Evolutionary conservation across 192 early-diverging fungal species (phyloP), one percentile per base, ranked within the genome.

Genomic region (Neocallimastix lanati): DNA sequence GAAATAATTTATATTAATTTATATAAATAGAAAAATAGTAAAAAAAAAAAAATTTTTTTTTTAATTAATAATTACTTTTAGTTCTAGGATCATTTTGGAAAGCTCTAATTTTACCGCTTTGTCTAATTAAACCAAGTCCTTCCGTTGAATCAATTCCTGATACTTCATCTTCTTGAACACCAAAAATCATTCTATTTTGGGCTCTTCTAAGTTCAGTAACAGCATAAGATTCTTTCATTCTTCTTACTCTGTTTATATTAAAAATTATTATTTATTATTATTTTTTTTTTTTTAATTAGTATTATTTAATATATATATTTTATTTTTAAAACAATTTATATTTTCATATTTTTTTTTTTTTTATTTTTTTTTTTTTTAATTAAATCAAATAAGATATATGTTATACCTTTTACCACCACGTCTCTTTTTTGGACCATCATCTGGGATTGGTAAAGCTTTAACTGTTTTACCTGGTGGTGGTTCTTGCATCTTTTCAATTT

Each of bases 111-210:
- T 93, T 92, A 33, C 96, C 96, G 14, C 89, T 88, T 76, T 91
- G 86, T 28, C 94, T 93, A 81, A 96, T 83, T 86, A 97, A 89
- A 14, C 98, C 98, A 28, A 96, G 81, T 2, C 98, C 98, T 76
- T 93, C 91, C 33, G 94, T 92, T 76, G 91, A 92, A 77, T 93
- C 97, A 79, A 92, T 92, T 28, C 88, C 88, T 80, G 92, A 91
- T 15, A 93, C 85, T 83, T 99, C 96, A 28, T 96, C 92, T 83
- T 99, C 96, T 30, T 92, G 91, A 35, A 89, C 91, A 78, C 95
- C 95, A 89, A 99, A 99, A 78, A 88, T 89, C 85, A 98, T 91
- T 7, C 98, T 87, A 84, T 99, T 97, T 80, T 92, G 90, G 25
- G 94, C 93, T 80, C 95, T 94, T 77, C 92, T 90, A 58, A 98